Conservation (phyloP, 179 eudicot species). For the Patellifolia procumbens region DNA sequence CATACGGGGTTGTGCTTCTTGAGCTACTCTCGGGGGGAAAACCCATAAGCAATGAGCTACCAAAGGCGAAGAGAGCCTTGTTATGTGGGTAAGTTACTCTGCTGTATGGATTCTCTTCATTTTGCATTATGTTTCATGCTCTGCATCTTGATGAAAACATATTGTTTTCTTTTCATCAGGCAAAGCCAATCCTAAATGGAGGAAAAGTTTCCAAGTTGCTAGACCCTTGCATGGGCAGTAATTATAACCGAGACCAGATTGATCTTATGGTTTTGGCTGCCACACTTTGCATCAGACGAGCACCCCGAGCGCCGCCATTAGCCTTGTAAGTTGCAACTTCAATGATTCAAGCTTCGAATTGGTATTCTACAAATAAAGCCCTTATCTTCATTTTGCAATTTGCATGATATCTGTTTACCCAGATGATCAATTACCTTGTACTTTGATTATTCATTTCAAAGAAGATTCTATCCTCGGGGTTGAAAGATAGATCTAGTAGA, state of each 20-base stretch:
- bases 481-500: neutral
- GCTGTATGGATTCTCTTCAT: neutral
- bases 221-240: conserved; percentile 62
- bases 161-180: conserved; percentile 48
- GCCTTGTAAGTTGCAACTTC: conserved; percentile 49
- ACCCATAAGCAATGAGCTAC: conserved; percentile 63
- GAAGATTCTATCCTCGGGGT: neutral
- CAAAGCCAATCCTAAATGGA: conserved; percentile 65
- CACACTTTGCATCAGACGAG: conserved; percentile 71
- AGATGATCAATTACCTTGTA: neutral
- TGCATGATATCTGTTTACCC: neutral
- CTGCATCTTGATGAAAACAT: neutral
- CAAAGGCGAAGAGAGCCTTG: conserved; percentile 84
- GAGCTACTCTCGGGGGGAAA: conserved; percentile 93
- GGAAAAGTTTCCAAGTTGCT: conserved; percentile 57
- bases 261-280: conserved; percentile 93
- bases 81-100: conserved; percentile 75
- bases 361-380: neutral
- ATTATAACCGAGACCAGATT: conserved; percentile 56
- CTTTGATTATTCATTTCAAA: neutral
- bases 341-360: neutral
- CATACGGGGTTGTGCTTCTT: conserved; percentile 93
- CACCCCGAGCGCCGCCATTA: conserved; percentile 87
- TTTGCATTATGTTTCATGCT: conserved; percentile 14
- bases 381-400: neutral